Percentiles rank a stretch among this genome's conserved stretches.
Evolutionary conservation across 2,329 filamentous ascomycete species (phyloP).

Genomic region (Reticulascus tulasneorum): DNA sequence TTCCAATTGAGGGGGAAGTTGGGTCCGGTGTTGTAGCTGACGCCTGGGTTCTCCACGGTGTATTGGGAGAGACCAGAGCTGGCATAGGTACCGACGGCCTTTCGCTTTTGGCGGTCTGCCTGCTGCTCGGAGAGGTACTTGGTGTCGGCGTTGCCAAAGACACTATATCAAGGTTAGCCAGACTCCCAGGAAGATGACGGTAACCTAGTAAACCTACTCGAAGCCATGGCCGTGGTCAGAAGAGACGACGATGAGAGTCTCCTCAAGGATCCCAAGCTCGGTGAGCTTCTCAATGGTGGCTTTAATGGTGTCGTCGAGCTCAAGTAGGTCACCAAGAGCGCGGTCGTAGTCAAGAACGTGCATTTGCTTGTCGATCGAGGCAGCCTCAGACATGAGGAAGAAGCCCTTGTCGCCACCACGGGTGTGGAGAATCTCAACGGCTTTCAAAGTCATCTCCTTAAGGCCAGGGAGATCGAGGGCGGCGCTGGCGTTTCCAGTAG

Average conservation of each 20-base stretch:
- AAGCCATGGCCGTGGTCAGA: constrained; percentile 91
- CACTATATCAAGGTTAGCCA: constrained; percentile 29
- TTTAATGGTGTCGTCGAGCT: constrained; percentile 78
- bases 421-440: constrained; percentile 70
- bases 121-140: constrained; percentile 65
- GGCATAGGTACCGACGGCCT: constrained; percentile 69
- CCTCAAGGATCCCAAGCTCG: constrained; percentile 61
- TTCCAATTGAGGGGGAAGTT: constrained; percentile 84
- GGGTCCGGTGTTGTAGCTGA: constrained; percentile 67
- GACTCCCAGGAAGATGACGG: accelerated
- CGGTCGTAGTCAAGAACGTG: constrained; percentile 81
- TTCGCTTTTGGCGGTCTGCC: constrained; percentile 68
- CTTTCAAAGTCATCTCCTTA: constrained; percentile 87
- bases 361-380: constrained; percentile 88
- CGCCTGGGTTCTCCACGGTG: constrained; percentile 50
- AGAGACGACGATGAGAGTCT: constrained; percentile 76
- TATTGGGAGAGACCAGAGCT: constrained; percentile 75
- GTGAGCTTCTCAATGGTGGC: constrained; percentile 70
- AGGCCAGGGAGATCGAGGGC: constrained; percentile 76
- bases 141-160: constrained; percentile 78
- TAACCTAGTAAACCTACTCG: constrained; percentile 45
- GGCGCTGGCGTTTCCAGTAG: constrained; percentile 58
- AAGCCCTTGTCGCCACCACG: constrained; percentile 68
- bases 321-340: constrained; percentile 77
- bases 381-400: constrained; percentile 85